Conservation (phyloP, 768 basidiomycete genomes). For the Rhizopogon roseolus region DNA sequence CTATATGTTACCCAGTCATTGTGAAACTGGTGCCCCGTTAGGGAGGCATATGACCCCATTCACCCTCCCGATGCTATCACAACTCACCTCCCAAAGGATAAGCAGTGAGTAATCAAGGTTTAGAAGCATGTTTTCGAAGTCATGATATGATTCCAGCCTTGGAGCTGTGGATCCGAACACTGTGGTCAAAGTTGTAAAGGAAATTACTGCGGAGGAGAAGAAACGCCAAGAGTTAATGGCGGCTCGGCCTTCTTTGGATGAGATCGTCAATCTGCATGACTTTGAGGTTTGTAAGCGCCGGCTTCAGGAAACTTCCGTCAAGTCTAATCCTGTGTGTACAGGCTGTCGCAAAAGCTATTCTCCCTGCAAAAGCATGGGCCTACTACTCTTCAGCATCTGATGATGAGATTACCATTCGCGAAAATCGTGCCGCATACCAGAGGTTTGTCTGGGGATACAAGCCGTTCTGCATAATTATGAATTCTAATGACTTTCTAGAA, state of each 20-base stretch:
- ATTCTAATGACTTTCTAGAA: constrained; percentile 27
- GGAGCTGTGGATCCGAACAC: constrained; percentile 71
- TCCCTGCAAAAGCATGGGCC: constrained; percentile 90
- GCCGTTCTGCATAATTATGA: background rate
- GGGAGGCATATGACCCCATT: constrained; percentile 81
- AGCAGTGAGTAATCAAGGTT: constrained; percentile 50
- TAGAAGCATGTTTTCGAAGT: background rate
- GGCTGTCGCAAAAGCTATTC: constrained; percentile 78
- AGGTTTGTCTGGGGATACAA: constrained; percentile 38
- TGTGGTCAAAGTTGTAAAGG: constrained; percentile 54
- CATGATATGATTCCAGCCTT: constrained; percentile 34
- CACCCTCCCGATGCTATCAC: constrained; percentile 83
- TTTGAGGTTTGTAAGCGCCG: constrained; percentile 68
- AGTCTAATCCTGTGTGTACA: constrained; percentile 24
- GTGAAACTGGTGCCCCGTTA: constrained; percentile 18
- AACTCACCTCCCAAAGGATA: constrained; percentile 75
- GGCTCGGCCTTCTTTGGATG: constrained; percentile 66
- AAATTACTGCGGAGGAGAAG: constrained; percentile 69
- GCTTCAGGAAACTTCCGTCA: background rate
- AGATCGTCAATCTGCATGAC: constrained; percentile 88
- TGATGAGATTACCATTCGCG: constrained; percentile 86
- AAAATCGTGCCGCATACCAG: constrained; percentile 91
- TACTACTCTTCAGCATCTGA: constrained; percentile 97
- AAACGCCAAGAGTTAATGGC: constrained; percentile 57
- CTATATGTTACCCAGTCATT: background rate